These are phyloP conservation scores for Pythium utonaiense DNA, from an alignment of 352 stramenopile genomes.

Conservation along the genomic window DNA sequence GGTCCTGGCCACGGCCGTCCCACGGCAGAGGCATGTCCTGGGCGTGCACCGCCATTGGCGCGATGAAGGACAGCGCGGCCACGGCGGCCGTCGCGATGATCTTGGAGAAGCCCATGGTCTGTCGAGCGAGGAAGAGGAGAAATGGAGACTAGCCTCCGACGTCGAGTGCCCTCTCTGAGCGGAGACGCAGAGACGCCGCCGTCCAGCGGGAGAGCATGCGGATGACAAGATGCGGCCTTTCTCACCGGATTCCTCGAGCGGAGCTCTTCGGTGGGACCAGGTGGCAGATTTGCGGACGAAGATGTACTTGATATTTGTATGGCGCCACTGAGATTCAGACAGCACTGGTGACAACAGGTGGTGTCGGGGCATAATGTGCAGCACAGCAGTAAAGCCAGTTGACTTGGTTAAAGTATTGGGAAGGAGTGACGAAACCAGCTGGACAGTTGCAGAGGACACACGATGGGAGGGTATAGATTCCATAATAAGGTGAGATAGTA, in stretches of 20 bases:
- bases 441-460: neutral
- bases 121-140: neutral
- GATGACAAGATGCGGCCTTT: constrained; percentile 1
- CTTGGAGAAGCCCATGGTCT: constrained; percentile 18
- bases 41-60: constrained; percentile 1
- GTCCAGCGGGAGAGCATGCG: neutral
- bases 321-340: neutral
- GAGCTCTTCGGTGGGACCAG: constrained; percentile 1
- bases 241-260: neutral
- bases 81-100: constrained; percentile 17
- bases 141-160: neutral
- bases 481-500: too few relatives aligned
- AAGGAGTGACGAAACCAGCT: neutral
- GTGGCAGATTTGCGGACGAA: neutral
- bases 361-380: neutral
- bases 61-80: constrained; percentile 6
- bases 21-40: constrained; percentile 41
- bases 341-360: neutral
- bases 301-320: neutral
- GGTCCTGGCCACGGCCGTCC: constrained; percentile 46
- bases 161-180: too few relatives aligned
- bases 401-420: neutral
- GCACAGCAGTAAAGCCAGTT: neutral
- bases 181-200: too few relatives aligned
- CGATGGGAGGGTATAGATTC: too few relatives aligned